Conservation (phyloP, 2,329 filamentous ascomycete genomes). For the Ceratocystis harringtonii region DNA sequence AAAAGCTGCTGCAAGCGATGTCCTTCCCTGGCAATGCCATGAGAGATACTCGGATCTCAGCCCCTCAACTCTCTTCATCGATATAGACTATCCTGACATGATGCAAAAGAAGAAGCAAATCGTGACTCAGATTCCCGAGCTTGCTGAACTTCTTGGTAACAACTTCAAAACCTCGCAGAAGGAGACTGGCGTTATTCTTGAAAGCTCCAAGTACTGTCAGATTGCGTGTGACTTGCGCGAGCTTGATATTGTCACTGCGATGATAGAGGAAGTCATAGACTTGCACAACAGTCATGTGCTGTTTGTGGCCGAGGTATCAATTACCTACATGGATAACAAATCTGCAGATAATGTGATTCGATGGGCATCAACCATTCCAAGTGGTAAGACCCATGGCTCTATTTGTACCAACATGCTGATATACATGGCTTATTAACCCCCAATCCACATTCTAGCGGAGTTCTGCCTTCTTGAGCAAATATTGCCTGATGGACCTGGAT, state of each 20-base stretch:
- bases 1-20: conserved; percentile 45
- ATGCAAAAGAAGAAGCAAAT: conserved; percentile 58
- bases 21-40: conserved; percentile 72
- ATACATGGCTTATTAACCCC: conserved; percentile 17
- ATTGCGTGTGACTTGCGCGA: conserved; percentile 70
- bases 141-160: conserved; percentile 29
- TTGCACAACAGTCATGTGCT: conserved; percentile 48
- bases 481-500: conserved; percentile 57
- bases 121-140: conserved; percentile 47
- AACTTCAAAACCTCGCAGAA: conserved; percentile 23
- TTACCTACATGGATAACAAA: conserved; percentile 72
- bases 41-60: conserved; percentile 47
- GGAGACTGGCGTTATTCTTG: conserved; percentile 36
- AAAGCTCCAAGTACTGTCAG: conserved; percentile 58
- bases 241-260: conserved; percentile 41
- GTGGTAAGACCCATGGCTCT: conserved; percentile 35
- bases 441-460: conserved; percentile 37
- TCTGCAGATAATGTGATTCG: conserved; percentile 58
- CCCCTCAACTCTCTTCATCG: conserved; percentile 52
- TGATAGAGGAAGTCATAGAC: conserved; percentile 44
- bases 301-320: conserved; percentile 78
- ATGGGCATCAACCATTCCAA: conserved; percentile 59
- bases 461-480: conserved; percentile 84
- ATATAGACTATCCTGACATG: conserved; percentile 72
- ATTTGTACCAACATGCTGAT: too few relatives aligned